Evolutionary conservation across 352 stramenopile species (phyloP).

Genomic region (Peronospora belbahrii): DNA sequence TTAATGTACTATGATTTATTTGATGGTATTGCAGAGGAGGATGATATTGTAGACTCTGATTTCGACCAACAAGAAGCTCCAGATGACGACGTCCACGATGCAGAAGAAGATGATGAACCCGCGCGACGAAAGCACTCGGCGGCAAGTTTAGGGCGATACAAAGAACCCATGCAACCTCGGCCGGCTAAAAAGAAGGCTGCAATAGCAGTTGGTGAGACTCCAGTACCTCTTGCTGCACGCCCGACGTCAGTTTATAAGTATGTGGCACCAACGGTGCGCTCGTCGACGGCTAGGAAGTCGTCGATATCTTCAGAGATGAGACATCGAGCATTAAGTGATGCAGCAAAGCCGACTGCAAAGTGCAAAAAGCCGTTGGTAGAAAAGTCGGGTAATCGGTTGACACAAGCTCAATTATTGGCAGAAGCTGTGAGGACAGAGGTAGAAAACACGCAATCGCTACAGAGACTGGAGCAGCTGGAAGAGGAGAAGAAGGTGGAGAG

Average conservation of each 20-base stretch:
- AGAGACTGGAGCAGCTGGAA: constrained; percentile 66
- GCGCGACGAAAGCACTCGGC: constrained; percentile 23
- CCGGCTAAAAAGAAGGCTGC: constrained; percentile 10
- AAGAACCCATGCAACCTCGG: constrained; percentile 25
- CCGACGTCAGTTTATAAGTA: constrained; percentile 15
- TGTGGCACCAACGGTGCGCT: constrained; percentile 36
- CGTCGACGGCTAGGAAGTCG: constrained; percentile 53
- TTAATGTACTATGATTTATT: constrained; percentile 3
- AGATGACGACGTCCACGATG: constrained; percentile 73
- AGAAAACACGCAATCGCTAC: constrained; percentile 73
- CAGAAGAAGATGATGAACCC: constrained; percentile 39
- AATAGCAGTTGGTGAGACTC: background rate
- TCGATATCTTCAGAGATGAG: constrained; percentile 54
- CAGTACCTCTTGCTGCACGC: constrained; percentile 1
- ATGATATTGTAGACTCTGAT: constrained; percentile 83
- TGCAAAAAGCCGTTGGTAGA: constrained; percentile 21
- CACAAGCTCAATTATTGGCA: constrained; percentile 55
- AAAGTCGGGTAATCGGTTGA: constrained; percentile 49
- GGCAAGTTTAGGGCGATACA: constrained; percentile 23
- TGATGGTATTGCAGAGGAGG: constrained; percentile 59
- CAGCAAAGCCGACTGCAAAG: constrained; percentile 33
- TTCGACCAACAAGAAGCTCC: constrained; percentile 81
- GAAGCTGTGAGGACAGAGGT: constrained; percentile 76
- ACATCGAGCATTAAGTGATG: constrained; percentile 43
- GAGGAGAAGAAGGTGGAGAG: constrained; percentile 76